Base-by-base conservation (phyloP, 1,284 basidiomycete genomes). In the Ceratobasidium sp. region DNA sequence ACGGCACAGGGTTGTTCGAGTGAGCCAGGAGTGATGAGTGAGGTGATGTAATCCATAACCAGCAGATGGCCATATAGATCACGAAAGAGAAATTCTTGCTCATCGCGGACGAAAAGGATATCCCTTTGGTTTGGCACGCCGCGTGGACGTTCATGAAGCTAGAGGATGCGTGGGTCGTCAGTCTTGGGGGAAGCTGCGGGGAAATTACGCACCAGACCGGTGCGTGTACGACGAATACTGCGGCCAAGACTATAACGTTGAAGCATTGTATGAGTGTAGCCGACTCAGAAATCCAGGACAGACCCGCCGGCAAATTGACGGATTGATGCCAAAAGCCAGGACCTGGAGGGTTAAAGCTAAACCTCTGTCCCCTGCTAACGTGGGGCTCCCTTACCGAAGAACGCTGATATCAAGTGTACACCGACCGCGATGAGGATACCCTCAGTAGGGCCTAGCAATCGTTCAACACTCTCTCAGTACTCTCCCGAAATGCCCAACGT, bases 321-420 rank as follows among this genome's bases (percentile, higher is more conserved):
- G 62, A 50, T 24, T 54, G 66, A 56, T 76, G 75, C 77, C 77
- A 78, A 3, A 78, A 59, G 24, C 72, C 47, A 11, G 77, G 77
- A 17, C 77, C 77, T 78, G 31, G 4, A 5, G 17, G 45, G 29
- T 62, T 27, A 29, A 1, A 19, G 22, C 22, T 48, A 27, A 44
- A 11, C 24, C 15, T 24, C 22, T 22, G n/a, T 19, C 19, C 33
- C 31, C 33, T 19, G 22, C 1, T 41, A 51, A 50, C 29, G 47
- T 22, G 36, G 47, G 62, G 31, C 36, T 53, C 15, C 11, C 77
- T 72, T 60, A 78, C 79, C 79, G 59, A 77, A 78, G 33, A 73
- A 71, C 22, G 76, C 79, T 22, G 78, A 77, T 59, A 78, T 77
- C 24, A 79, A 67, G 27, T 79, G 79, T 41, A 79, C 78, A 11